Base-by-base conservation (phyloP, 73 alveolate genomes). In the Stentor coeruleus region DNA sequence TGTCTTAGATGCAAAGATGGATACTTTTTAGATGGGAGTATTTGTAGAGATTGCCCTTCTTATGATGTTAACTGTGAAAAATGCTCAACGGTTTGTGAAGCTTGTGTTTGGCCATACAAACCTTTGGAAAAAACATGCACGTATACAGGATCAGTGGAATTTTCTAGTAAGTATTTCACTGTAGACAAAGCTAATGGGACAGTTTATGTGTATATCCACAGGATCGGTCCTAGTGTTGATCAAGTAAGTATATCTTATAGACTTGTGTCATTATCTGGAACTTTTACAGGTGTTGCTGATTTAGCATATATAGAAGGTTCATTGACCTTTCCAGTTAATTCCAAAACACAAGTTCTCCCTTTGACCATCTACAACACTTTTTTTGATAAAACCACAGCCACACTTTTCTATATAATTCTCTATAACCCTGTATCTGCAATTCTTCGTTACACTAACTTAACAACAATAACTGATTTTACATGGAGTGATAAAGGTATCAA, bases 401-500 rank as follows among this genome's bases (percentile, higher is more conserved):
- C 11, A 20, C 36, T 28, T 20, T 66, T 66, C 33, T 0, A 31
- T 20, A 11, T 66, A 26, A 20, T 66, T 1, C 11, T 66, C 49
- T 31, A 26, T 2, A 66, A 66, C 33, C 79, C 79, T 20, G 37
- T 31, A 26, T 37, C 49, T 28, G 79, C 49, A 66, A 40, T 31
- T 66, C 11, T 66, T 66, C 33, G n/a, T 20, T 37, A 40, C 1
- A 15, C 39, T 0, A 31, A 20, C 40, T 31, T 20, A 2, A 66
- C 79, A 11, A 20, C 42, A 20, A 66, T 66, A 26, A 1, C 33
- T 20, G 79, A 66, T 20, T 66, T 20, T 33, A 20, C 37, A 28
- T 66, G 79, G 37, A 66, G 79, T 2, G 79, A 66, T 66, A 2
- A 66, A 66, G 79, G 79, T 28, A 66, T 66, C 0, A 26, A 20